Base-by-base conservation (phyloP, 192 early-diverging fungal genomes). In the Backusella australiensis region DNA sequence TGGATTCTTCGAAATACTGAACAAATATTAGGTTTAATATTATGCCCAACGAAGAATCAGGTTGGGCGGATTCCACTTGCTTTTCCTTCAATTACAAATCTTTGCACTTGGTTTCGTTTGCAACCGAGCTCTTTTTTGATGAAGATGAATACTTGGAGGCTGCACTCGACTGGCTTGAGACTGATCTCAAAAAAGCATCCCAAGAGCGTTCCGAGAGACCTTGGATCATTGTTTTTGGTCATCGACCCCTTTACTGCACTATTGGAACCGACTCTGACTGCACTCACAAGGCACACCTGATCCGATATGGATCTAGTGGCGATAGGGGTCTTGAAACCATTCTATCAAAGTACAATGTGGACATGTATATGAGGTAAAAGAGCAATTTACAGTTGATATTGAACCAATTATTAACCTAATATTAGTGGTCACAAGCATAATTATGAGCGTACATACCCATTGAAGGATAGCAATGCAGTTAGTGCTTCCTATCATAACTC, bases 41-140 rank as follows among this genome's bases (percentile, higher is more conserved):
- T 1, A 66, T 79, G 32, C 78, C 78, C 2, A 75, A 69, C 26
- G 2, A 63, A 56, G 34, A 74, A 8, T 79, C 78, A 32, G 65
- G 65, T 12, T 79, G 74, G 42, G 11, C 26, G 21, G 73, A 79
- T 52, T 39, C 71, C 0, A 79, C 74, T 36, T 67, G 56, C 2
- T 79, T 70, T 38, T 79, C 78, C 1, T 69, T 67, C 23, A 42
- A 74, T 59, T 79, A 79, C 26, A 79, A 79, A 67, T 69, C 78
- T 19, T 38, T 79, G 9, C 78, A 79, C 46, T 69, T 79, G 19
- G 66, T 79, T 34, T 69, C 78, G 0, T 75, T 74, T 67, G n/a
- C 71, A 49, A 79, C 72, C 23, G 78, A 79, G 29, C 46, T 74
- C 17, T 68, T 53, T 23, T 79, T 79, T 75, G 73, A 79, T 26